These are phyloP conservation scores for Gyromitra esculenta DNA, from an alignment of 2,329 filamentous ascomycete species.

Conservation along the genomic window DNA sequence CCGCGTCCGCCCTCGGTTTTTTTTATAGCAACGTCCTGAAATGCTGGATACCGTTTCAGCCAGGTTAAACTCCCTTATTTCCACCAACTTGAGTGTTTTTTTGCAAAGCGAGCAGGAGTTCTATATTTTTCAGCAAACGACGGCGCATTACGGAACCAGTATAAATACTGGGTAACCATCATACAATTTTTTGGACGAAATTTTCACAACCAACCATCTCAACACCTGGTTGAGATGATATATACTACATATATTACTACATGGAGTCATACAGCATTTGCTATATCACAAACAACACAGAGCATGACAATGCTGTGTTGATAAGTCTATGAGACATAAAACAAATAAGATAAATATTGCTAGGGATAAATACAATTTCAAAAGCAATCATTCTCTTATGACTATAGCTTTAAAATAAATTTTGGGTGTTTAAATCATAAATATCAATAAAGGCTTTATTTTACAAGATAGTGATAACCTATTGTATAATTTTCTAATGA, in stretches of 20 bases:
- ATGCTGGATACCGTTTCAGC: not conserved
- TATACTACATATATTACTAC: not conserved
- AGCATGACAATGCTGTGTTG: too few species aligned
- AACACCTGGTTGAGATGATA: not conserved
- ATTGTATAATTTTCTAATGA: too few species aligned
- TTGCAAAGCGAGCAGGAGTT: slow-evolving; percentile 1
- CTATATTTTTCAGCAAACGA: not conserved
- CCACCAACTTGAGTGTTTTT: not conserved
- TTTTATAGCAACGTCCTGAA: not conserved
- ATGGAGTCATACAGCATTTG: not conserved
- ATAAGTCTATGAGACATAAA: too few species aligned
- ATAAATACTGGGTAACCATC: not conserved
- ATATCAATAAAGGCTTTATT: too few species aligned
- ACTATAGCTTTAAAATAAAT: rapidly evolving
- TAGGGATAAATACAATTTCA: not conserved
- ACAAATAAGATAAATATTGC: not conserved
- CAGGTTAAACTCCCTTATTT: not conserved
- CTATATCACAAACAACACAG: not conserved
- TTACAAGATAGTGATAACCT: too few species aligned
- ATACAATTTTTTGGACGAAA: not conserved
- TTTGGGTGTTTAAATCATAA: too few species aligned
- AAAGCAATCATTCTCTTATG: not conserved
- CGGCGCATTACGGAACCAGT: not conserved
- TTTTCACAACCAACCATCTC: not conserved
- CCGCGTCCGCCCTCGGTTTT: not conserved